Base-by-base conservation (phyloP, 345 rosid genomes). In the Eucalyptus shirleyi region DNA sequence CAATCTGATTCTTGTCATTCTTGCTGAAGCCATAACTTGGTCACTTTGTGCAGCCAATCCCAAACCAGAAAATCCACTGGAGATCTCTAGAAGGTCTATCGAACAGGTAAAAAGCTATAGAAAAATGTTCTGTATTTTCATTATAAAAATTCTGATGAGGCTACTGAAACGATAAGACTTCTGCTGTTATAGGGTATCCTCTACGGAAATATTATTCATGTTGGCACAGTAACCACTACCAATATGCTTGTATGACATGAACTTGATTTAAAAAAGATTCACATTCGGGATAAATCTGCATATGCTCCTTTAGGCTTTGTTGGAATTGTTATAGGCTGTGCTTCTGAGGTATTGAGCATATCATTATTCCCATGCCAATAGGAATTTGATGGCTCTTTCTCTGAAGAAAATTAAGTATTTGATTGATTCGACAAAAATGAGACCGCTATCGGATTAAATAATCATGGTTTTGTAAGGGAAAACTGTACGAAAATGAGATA, bases 1-100 rank as follows among this genome's bases (percentile, higher is more conserved):
- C 37, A 24, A 51, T 86, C 80, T 88, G 9, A 37, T 34, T 80
- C 80, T 60, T 12, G 32, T 90, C 45, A 13, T 86, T 80, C 72
- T 86, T 30, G 14, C 55, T 88, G 69, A 82, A 72, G 87, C 86
- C 60, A 59, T 85, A 65, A 50, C 49, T 9, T 42, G 53, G 77
- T 90, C 30, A 42, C 45, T 50, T 87, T 49, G 42, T 92, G 93
- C 96, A 97, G 98, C 98, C 99, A 88, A 93, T 91, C 30, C 97
- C 95, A n/a, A 96, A 96, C 89, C 98, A 86, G 59, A 86, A 86
- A 86, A 49, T 86, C 87, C 87, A 86, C 16, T 86, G 87, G 87
- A 86, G 87, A 86, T 86, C 87, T 11, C 34, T 86, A 15, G 87
- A 86, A 86, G 87, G 87, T 49, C 87, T 86, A 14, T 53, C 87